phyloP scores from a whole-genome alignment of 148 eudicot genomes.

The Chenopodium album region DNA sequence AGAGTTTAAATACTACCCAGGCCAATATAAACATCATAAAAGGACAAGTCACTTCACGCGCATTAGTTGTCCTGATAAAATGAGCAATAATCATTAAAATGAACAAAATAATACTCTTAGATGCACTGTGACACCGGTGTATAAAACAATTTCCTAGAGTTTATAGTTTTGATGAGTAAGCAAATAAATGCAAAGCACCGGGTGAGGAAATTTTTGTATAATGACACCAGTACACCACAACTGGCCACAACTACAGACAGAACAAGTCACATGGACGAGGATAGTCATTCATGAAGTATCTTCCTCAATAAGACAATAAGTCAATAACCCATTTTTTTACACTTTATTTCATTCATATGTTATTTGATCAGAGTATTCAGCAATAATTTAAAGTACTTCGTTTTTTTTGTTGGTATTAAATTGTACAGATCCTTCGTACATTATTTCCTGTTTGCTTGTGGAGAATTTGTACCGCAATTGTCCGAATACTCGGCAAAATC shows the following conservation, averaged over 20 bases:
- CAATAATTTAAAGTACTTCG: too few relatives aligned
- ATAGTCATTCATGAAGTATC: not conserved
- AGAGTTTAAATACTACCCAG: too few relatives aligned
- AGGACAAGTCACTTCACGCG: too few relatives aligned
- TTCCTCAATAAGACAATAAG: not conserved
- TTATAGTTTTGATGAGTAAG: not conserved
- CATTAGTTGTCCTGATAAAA: too few relatives aligned
- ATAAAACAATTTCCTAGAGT: too few relatives aligned
- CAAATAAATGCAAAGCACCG: not conserved
- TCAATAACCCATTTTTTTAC: not conserved
- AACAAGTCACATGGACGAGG: slow-evolving; percentile 16
- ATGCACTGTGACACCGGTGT: too few relatives aligned
- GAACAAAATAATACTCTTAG: too few relatives aligned
- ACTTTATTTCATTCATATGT: too few relatives aligned
- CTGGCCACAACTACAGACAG: not conserved
- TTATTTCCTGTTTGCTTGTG: not conserved
- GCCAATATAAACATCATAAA: too few relatives aligned
- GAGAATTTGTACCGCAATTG: not conserved
- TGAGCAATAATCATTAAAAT: too few relatives aligned
- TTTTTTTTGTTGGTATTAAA: not conserved
- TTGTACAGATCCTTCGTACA: not conserved
- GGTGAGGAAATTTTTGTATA: not conserved
- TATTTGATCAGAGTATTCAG: too few relatives aligned
- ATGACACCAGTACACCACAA: not conserved
- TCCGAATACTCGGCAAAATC: not conserved